These are phyloP conservation scores for Cladophialophora carrionii DNA, from an alignment of 2,329 filamentous ascomycete genomes.

Conservation along the genomic window DNA sequence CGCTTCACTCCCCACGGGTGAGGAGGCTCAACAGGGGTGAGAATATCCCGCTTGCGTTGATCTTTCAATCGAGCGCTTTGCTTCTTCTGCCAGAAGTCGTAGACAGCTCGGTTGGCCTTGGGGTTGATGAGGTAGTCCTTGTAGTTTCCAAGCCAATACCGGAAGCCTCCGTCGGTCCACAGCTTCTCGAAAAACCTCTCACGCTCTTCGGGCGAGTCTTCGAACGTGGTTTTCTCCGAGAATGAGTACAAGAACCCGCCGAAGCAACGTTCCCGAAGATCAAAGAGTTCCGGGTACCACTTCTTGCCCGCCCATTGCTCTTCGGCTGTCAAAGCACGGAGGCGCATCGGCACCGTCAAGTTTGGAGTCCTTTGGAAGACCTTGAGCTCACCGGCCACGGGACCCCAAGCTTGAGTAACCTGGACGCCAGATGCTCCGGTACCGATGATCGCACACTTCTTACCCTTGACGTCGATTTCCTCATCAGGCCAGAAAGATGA, in stretches of 20 bases:
- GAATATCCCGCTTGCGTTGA: constrained; percentile 54
- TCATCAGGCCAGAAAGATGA: constrained; percentile 63
- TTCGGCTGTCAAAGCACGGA: constrained; percentile 54
- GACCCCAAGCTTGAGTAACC: constrained; percentile 63
- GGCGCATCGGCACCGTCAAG: constrained; percentile 64
- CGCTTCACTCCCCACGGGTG: constrained; percentile 61
- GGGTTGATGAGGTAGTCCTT: constrained; percentile 55
- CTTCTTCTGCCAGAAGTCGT: constrained; percentile 61
- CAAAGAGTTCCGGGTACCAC: constrained; percentile 32
- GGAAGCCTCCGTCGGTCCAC: constrained; percentile 61
- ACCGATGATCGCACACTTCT: constrained; percentile 65
- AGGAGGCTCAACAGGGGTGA: constrained; percentile 58
- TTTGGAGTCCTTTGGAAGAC: constrained; percentile 68
- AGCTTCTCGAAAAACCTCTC: constrained; percentile 54
- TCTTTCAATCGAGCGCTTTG: constrained; percentile 57
- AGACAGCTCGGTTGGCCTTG: constrained; percentile 57
- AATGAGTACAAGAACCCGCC: constrained; percentile 61
- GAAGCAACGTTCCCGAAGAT: constrained; percentile 43
- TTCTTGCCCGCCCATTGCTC: constrained; percentile 55
- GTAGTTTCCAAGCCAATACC: constrained; percentile 59
- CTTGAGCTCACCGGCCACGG: constrained; percentile 55
- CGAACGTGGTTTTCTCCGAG: constrained; percentile 59
- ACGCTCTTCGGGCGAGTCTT: constrained; percentile 44
- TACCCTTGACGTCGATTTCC: constrained; percentile 59
- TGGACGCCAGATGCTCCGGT: constrained; percentile 69